Conservation (phyloP, 345 rosid genomes). For the Noccaea caerulescens region DNA sequence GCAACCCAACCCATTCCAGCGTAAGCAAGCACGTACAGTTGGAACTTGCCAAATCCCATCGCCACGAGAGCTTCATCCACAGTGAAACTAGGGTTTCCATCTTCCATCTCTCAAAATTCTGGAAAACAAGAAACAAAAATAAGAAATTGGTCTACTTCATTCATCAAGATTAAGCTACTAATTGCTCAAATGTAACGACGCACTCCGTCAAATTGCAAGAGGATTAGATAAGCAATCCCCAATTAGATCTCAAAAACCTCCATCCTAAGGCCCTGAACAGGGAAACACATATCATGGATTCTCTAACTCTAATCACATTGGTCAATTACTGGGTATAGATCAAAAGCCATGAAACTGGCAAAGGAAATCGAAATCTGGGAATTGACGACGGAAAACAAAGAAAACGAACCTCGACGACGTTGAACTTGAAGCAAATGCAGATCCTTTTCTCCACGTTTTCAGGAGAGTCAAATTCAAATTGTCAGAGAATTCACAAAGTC, state of each 20-base stretch:
- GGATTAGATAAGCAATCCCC: background rate
- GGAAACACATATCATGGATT: background rate
- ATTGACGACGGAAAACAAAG: background rate
- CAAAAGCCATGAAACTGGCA: slow-evolving; percentile 9
- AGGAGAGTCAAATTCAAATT: slow-evolving; percentile 13
- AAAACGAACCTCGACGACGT: slow-evolving; percentile 21
- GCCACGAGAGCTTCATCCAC: slow-evolving; percentile 86
- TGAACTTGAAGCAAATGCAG: slow-evolving; percentile 27
- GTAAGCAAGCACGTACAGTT: slow-evolving; percentile 66
- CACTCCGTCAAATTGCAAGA: slow-evolving; percentile 8
- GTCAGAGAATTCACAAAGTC: slow-evolving; percentile 3
- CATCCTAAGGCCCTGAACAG: background rate
- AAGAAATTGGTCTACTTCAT: background rate
- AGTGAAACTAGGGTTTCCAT: slow-evolving; percentile 53
- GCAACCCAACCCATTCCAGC: slow-evolving; percentile 94
- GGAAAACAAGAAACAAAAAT: background rate
- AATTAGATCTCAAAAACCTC: slow-evolving; percentile 4
- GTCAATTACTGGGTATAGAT: background rate
- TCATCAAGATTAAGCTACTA: slow-evolving; percentile 11
- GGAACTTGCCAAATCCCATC: slow-evolving; percentile 88
- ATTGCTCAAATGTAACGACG: background rate
- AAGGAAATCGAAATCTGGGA: background rate
- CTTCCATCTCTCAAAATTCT: slow-evolving; percentile 35
- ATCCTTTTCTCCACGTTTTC: slow-evolving; percentile 17
- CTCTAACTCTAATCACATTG: background rate